Evolutionary conservation across 768 basidiomycete genomes (phyloP).

Genomic region (Auricularia sp.): DNA sequence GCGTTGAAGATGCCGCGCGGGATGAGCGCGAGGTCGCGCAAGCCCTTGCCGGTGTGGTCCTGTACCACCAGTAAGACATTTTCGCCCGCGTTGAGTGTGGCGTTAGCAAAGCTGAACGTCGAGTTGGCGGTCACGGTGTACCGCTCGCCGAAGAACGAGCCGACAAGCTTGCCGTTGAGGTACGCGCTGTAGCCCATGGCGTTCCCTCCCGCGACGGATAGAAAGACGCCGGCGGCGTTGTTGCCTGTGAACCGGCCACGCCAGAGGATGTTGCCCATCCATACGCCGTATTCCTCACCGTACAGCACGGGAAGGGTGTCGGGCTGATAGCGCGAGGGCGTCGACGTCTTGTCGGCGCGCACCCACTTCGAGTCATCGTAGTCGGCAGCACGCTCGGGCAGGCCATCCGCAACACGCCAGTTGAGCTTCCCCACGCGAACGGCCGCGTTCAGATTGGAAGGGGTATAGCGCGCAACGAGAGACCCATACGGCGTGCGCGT

Average conservation of each 20-base stretch:
- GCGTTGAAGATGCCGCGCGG: slow-evolving; percentile 1
- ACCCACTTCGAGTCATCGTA: neutral
- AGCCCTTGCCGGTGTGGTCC: slow-evolving; percentile 12
- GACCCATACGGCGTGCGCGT: slow-evolving; percentile 22
- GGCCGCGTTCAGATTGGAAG: neutral
- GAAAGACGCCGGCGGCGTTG: slow-evolving; percentile 32
- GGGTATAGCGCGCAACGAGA: slow-evolving; percentile 7
- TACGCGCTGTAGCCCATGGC: slow-evolving; percentile 43
- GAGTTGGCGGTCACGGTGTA: slow-evolving; percentile 28
- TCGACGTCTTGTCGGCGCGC: neutral
- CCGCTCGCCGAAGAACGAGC: slow-evolving; percentile 20
- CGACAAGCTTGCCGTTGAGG: slow-evolving; percentile 40
- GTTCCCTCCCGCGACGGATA: slow-evolving; percentile 32
- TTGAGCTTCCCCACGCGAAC: neutral
- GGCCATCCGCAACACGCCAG: neutral
- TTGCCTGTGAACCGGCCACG: slow-evolving; percentile 40
- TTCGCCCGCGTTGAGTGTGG: slow-evolving; percentile 26
- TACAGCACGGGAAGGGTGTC: neutral
- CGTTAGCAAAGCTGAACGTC: slow-evolving; percentile 30
- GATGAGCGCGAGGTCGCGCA: neutral
- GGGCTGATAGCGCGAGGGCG: neutral
- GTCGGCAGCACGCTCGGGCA: neutral
- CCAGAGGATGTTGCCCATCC: slow-evolving; percentile 30
- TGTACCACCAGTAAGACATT: slow-evolving; percentile 43
- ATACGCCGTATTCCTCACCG: slow-evolving; percentile 8